Evolutionary conservation across 306 rosid species (phyloP).

Genomic region (Begonia masoniana): DNA sequence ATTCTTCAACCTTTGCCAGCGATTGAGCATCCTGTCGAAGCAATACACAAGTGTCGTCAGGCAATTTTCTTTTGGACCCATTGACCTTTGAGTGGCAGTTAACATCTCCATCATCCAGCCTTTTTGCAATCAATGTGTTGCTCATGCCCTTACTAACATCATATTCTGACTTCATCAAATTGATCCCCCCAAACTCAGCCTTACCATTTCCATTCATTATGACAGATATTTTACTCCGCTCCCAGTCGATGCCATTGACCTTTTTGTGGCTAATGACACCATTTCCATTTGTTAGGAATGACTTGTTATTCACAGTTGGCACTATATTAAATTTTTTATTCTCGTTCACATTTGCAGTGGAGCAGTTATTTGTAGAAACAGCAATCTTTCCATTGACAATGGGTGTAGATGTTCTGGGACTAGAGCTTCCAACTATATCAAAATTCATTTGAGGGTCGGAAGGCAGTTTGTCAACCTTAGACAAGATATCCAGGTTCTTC

Average conservation of each 20-base stretch:
- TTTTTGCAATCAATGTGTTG: slow-evolving; percentile 16
- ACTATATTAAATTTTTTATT: slow-evolving; percentile 31
- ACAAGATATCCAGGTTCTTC: slow-evolving; percentile 27
- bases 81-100: slow-evolving; percentile 13
- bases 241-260: slow-evolving; percentile 18
- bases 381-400: slow-evolving; percentile 48
- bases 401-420: slow-evolving; percentile 31
- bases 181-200: slow-evolving; percentile 13
- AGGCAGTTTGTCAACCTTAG: slow-evolving; percentile 43
- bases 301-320: slow-evolving; percentile 33
- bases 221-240: slow-evolving; percentile 14
- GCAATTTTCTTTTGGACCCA: slow-evolving; percentile 50
- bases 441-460: slow-evolving; percentile 41
- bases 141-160: slow-evolving; percentile 21
- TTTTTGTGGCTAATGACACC: slow-evolving; percentile 25
- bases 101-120: slow-evolving; percentile 31
- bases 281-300: slow-evolving; percentile 23
- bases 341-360: slow-evolving; percentile 34
- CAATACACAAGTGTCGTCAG: slow-evolving; percentile 33
- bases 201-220: slow-evolving; percentile 27
- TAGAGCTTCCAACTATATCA: slow-evolving; percentile 37
- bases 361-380: slow-evolving; percentile 21
- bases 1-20: slow-evolving; percentile 41
- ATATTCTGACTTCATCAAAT: slow-evolving; percentile 26
- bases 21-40: slow-evolving; percentile 54